These are phyloP conservation scores for Malus sieversii DNA, from an alignment of 306 rosid genomes.

Conservation along the genomic window DNA sequence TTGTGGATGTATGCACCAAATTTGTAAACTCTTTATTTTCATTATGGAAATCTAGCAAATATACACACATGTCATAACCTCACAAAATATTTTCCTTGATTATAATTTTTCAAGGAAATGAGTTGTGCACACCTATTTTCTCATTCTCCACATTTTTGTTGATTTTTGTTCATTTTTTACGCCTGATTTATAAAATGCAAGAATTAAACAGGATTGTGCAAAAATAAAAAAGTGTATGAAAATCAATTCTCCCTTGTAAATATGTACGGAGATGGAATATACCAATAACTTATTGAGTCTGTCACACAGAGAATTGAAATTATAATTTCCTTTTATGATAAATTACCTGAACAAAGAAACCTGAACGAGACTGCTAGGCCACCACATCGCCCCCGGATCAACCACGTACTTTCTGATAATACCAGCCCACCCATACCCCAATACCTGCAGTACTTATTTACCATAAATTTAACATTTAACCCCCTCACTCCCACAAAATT, in stretches of 20 bases:
- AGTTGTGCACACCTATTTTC: not conserved
- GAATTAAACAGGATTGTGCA: not conserved
- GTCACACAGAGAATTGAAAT: not conserved
- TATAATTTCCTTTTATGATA: not conserved
- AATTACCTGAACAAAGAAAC: constrained; percentile 28
- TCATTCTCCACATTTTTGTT: not conserved
- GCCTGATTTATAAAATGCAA: no score
- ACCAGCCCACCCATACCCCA: constrained; percentile 42
- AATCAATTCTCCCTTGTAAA: no score
- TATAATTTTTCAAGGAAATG: not conserved
- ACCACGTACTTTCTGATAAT: constrained; percentile 26
- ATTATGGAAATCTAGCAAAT: not conserved
- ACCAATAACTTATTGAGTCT: not conserved
- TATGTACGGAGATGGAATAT: not conserved
- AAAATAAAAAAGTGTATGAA: no score
- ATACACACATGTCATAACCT: not conserved
- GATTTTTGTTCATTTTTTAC: no score
- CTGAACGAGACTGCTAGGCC: constrained; percentile 31
- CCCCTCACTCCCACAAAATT: not conserved
- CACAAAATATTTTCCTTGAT: not conserved
- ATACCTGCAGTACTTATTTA: constrained; percentile 27
- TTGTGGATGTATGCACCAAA: not conserved
- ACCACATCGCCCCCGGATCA: constrained; percentile 28
- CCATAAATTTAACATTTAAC: not conserved
- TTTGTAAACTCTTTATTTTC: not conserved